These are phyloP conservation scores for Dryadomyces quercus-mongolicae DNA, from an alignment of 2,329 filamentous ascomycete species.

Conservation along the genomic window DNA sequence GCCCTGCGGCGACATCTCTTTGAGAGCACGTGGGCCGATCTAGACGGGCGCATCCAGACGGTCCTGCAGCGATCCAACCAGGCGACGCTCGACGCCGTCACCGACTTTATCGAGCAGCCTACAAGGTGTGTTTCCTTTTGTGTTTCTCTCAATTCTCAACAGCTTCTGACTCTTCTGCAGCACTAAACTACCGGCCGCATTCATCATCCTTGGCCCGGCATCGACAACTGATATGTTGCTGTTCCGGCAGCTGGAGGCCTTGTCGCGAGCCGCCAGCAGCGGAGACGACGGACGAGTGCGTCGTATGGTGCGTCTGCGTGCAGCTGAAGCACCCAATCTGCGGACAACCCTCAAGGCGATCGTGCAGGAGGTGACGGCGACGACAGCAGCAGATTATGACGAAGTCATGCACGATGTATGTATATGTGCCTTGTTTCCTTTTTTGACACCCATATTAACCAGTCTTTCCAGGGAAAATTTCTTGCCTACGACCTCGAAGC, in stretches of 20 bases:
- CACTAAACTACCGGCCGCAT: conserved; percentile 51
- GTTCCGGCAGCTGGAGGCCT: conserved; percentile 53
- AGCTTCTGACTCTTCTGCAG: no score
- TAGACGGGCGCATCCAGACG: conserved; percentile 51
- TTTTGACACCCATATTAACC: background rate
- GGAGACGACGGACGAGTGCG: conserved; percentile 21
- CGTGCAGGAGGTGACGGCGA: conserved; percentile 36
- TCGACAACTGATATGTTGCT: conserved; percentile 62
- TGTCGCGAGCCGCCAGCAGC: background rate
- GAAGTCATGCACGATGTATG: conserved; percentile 34
- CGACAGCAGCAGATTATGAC: conserved; percentile 35
- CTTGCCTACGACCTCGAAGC: conserved; percentile 71
- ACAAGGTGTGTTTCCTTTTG: no score
- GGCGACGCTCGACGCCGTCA: conserved; percentile 46
- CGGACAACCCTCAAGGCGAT: conserved; percentile 63
- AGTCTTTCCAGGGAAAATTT: conserved; percentile 35
- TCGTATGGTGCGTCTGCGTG: conserved; percentile 54
- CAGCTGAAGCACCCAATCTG: conserved; percentile 59
- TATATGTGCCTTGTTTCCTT: background rate
- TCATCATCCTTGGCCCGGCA: conserved; percentile 68
- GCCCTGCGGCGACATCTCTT: conserved; percentile 47
- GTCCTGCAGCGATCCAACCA: conserved; percentile 50
- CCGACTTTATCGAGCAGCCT: conserved; percentile 37
- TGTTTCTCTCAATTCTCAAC: no score
- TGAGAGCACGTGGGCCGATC: conserved; percentile 48